Percentiles rank a stretch among this genome's conserved stretches.
These are phyloP conservation scores for Huntiella savannae DNA, from an alignment of 2,329 filamentous ascomycete species.

Conservation along the genomic window DNA sequence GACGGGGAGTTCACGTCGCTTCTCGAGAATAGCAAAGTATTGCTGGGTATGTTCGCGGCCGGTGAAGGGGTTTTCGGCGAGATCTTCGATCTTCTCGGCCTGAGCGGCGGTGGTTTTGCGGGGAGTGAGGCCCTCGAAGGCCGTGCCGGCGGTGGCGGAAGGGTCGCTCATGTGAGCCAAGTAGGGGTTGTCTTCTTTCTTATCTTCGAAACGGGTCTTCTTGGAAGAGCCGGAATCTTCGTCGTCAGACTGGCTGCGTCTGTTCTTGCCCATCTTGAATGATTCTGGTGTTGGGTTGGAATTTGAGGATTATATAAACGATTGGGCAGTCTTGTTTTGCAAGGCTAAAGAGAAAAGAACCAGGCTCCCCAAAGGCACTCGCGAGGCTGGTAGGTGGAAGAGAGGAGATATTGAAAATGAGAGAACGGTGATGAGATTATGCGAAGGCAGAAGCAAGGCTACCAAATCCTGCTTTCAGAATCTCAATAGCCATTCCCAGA, in stretches of 20 bases:
- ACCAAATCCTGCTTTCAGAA: background rate
- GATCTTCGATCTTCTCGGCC: conserved; percentile 58
- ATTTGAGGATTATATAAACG: background rate
- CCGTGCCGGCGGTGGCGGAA: conserved; percentile 15
- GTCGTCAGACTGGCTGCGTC: conserved; percentile 24
- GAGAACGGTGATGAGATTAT: background rate
- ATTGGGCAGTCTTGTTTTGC: background rate
- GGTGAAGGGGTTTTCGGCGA: conserved; percentile 72
- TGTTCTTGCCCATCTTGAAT: conserved; percentile 22
- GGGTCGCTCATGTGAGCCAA: conserved; percentile 70
- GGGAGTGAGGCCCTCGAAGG: conserved; percentile 21
- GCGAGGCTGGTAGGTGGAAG: conserved; percentile 6
- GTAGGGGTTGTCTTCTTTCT: conserved; percentile 52
- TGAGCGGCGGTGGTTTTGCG: conserved; percentile 64
- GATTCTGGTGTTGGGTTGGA: background rate
- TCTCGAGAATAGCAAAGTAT: conserved; percentile 81
- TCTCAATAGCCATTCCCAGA: background rate
- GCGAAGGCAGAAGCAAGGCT: background rate
- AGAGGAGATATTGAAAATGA: background rate
- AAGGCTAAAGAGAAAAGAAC: background rate
- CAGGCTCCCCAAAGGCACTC: conserved; percentile 1
- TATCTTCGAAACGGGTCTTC: conserved; percentile 22
- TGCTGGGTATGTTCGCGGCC: conserved; percentile 54
- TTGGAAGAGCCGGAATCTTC: conserved; percentile 23
- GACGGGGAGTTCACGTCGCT: conserved; percentile 70